Evolutionary conservation across 2,329 filamentous ascomycete genomes (phyloP), one percentile per base, ranked within the genome.

Genomic region (Aspergillus terreus): DNA sequence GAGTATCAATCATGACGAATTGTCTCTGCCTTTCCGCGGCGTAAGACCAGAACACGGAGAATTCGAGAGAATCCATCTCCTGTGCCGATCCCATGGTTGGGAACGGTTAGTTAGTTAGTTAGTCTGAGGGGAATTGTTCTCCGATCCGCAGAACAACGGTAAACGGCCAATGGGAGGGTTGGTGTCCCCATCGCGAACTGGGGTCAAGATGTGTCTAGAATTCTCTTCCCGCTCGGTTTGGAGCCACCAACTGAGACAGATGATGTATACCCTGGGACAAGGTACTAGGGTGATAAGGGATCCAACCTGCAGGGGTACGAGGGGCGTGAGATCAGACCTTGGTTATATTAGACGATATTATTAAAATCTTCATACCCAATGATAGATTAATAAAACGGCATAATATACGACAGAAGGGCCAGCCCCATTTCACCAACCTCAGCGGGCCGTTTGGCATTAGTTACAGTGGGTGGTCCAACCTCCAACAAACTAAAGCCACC

Each of bases 121-220:
- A 23, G 5, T 6, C 23, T 23, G 23, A 19, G 35, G 47, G 41
- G 32, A 32, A 32, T 32, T 35, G 33, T 46, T 46, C 21, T 50
- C 43, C 48, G 48, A 46, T 40, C 33, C 23, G 30, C 33, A 47
- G 25, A 32, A 23, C 36, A 40, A 40, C 30, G 30, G 33, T 32
- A n/a, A 50, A 40, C 19, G 47, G 35, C 7, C 21, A n/a, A 15
- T 15, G 46, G 30, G 27, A n/a, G 10, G 46, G 42, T 48, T 15
- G 46, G 46, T 42, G 27, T 14, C 38, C 36, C 38, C 46, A 42
- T 43, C 38, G n/a, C 40, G 45, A 50, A 25, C 27, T 40, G 51
- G 54, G 41, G 47, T 44, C 32, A 51, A 44, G 49, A 57, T 47
- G 50, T 50, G 57, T 54, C 55, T 48, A 55, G 52, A 55, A 54